Base-by-base conservation (phyloP, 257 asterid genomes). In the Linderniella brevidens region DNA sequence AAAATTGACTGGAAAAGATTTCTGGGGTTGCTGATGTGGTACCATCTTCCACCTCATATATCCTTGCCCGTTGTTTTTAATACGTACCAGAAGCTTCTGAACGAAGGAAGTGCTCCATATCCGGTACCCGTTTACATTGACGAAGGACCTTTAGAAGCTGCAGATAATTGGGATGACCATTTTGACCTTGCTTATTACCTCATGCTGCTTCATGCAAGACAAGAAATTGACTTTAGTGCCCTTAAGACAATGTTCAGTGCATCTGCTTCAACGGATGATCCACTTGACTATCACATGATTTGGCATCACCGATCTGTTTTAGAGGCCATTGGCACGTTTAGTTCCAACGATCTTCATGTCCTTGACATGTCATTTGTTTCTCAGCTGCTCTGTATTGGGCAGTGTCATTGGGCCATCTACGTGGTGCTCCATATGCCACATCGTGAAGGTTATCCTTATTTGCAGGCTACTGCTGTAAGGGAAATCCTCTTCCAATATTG, bases 251-350 rank as follows among this genome's bases (percentile, higher is more conserved):
- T 86, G 96, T 82, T 86, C 71, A 79, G 94, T 74, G 80, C 99
- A 51, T 77, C 70, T 50, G 85, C 99, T 52, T 85, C 93, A 19
- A 81, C 96, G 11, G 69, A 74, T 62, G 94, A 90, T 61, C 93
- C 99, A 29, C 96, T 90, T 61, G 99, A 90, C 74, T 72, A 82
- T 73, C 99, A 90, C 79, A 85, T 79, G 94, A 81, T 90, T 64
- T 90, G 99, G 99, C 99, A 90, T 76, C 94, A 90, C 50, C 94
- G 93, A 62, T 83, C 83, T 41, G 70, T 90, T 70, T 73, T 90
- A 60, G 96, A 90, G 69, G 93, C 99, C 68, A 68, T 81, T 50
- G 99, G 96, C 49, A 73, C 78, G 40, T 77, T 90, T 63, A 72
- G 71, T 64, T 85, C 96, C 18, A 74, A 77, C 60, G 99, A 90